A percentile compares a stretch with the other conserved stretches of the same genome.
Conservation (phyloP, 352 stramenopile genomes). For the Pythium utonaiense region DNA sequence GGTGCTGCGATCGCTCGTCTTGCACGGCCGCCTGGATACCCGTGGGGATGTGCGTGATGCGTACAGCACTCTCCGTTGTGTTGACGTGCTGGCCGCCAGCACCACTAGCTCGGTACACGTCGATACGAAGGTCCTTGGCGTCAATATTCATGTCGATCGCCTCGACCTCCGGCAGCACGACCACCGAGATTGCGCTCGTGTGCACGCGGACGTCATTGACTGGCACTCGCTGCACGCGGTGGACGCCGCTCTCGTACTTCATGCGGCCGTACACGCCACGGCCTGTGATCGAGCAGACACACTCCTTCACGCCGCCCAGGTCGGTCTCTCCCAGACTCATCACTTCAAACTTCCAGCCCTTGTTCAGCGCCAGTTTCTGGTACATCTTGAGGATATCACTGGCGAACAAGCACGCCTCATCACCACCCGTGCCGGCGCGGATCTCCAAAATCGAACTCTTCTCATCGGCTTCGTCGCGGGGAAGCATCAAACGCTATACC, state of each 20-base stretch:
- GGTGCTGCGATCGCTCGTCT: slow-evolving; percentile 96
- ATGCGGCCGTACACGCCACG: slow-evolving; percentile 94
- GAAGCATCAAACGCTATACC: slow-evolving; percentile 63
- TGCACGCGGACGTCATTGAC: slow-evolving; percentile 96
- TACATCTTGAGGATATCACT: slow-evolving; percentile 94
- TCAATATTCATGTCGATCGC: slow-evolving; percentile 89
- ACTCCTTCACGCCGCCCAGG: slow-evolving; percentile 83
- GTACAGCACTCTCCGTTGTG: slow-evolving; percentile 97
- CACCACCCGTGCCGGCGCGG: slow-evolving; percentile 92
- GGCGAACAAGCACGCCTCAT: slow-evolving; percentile 96
- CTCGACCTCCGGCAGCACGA: slow-evolving; percentile 92
- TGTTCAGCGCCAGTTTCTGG: slow-evolving; percentile 74
- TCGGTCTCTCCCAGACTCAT: slow-evolving; percentile 85
- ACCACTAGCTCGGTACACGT: slow-evolving; percentile 95
- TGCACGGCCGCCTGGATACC: slow-evolving; percentile 88
- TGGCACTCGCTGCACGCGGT: slow-evolving; percentile 97
- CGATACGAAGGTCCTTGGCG: slow-evolving; percentile 95
- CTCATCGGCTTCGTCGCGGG: slow-evolving; percentile 88
- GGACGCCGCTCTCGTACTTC: slow-evolving; percentile 97
- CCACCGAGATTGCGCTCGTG: slow-evolving; percentile 97
- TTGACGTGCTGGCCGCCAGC: slow-evolving; percentile 99
- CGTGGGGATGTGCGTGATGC: slow-evolving; percentile 96
- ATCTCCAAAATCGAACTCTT: slow-evolving; percentile 98
- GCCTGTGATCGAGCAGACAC: slow-evolving; percentile 62
- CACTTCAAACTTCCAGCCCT: slow-evolving; percentile 91